These are phyloP conservation scores for Kluyveromyces wickerhamii DNA, from an alignment of 805 yeast species.

Conservation along the genomic window DNA sequence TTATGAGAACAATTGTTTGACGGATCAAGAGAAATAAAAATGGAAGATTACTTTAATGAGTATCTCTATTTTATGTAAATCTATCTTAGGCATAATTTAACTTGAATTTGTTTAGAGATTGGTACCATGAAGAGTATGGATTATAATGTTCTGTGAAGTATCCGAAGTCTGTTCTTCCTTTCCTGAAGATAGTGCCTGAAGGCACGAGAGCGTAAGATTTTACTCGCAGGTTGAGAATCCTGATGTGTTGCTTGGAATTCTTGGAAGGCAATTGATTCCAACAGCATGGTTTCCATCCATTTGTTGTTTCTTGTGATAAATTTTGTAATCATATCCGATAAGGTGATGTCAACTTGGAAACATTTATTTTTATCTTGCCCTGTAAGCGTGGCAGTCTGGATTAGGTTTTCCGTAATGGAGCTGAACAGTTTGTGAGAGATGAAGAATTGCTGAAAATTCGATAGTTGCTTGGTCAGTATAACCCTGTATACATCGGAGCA, in stretches of 20 bases:
- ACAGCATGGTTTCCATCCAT: constrained; percentile 14
- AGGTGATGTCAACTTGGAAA: constrained; percentile 12
- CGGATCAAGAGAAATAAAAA: no score
- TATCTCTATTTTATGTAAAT: no score
- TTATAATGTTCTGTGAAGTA: constrained; percentile 1
- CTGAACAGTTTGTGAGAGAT: constrained; percentile 15
- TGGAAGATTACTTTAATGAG: no score
- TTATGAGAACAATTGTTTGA: no score
- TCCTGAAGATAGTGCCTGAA: neutral
- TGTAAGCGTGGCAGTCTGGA: constrained; percentile 10
- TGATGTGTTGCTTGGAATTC: constrained; percentile 7
- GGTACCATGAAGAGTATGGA: no score
- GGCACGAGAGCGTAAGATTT: neutral
- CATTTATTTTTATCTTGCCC: constrained; percentile 10
- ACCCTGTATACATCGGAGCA: constrained; percentile 12
- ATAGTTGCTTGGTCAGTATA: constrained; percentile 13
- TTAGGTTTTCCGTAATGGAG: constrained; percentile 9
- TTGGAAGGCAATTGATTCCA: constrained; percentile 11
- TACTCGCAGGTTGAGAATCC: neutral
- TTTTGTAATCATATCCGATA: constrained; percentile 11
- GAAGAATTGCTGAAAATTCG: constrained; percentile 18
- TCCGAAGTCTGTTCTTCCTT: constrained; percentile 5
- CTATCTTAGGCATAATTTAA: no score
- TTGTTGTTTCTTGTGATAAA: constrained; percentile 13
- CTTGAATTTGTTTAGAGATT: no score